Percentiles rank a stretch among this genome's conserved stretches.
Conservation (phyloP, 179 eudicot genomes). For the Carnegiea gigantea region DNA sequence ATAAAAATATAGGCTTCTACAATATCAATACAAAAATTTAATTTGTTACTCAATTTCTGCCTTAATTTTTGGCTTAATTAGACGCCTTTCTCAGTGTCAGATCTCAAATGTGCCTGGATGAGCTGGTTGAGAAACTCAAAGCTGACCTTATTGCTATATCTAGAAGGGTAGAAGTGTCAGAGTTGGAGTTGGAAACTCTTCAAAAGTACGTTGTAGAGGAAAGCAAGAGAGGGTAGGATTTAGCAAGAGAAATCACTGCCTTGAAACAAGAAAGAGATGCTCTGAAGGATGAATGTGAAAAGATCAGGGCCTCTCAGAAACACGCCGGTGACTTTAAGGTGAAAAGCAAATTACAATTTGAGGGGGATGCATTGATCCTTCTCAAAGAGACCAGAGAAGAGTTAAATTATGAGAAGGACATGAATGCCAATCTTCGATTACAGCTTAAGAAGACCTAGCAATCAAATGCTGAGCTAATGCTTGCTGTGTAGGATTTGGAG, state of each 20-base stretch:
- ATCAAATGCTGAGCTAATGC: constrained; percentile 72
- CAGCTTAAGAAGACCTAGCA: constrained; percentile 94
- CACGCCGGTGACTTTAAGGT: constrained; percentile 45
- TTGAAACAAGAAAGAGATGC: constrained; percentile 76
- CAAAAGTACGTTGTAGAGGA: constrained; percentile 89
- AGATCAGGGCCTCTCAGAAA: constrained; percentile 48
- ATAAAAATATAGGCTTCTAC: too few relatives aligned
- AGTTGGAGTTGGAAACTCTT: constrained; percentile 78
- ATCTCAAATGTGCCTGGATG: constrained; percentile 47
- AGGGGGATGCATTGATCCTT: constrained; percentile 64
- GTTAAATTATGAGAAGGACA: constrained; percentile 63
- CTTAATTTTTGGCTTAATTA: neutral
- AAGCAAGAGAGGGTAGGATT: constrained; percentile 82
- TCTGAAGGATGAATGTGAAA: constrained; percentile 65
- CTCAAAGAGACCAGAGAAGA: constrained; percentile 80
- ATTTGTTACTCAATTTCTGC: too few relatives aligned
- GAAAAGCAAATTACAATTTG: constrained; percentile 46
- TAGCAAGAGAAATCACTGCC: constrained; percentile 53
- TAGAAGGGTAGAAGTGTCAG: constrained; percentile 74
- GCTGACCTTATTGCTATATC: constrained; percentile 60
- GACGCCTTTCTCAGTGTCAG: constrained; percentile 41
- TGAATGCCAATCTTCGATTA: constrained; percentile 69
- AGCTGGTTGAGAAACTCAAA: constrained; percentile 62
- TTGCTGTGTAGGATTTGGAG: constrained; percentile 86
- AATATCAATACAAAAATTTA: too few relatives aligned